Conservation (phyloP, 2,329 filamentous ascomycete species). For the Pestalotiopsis sp. region DNA sequence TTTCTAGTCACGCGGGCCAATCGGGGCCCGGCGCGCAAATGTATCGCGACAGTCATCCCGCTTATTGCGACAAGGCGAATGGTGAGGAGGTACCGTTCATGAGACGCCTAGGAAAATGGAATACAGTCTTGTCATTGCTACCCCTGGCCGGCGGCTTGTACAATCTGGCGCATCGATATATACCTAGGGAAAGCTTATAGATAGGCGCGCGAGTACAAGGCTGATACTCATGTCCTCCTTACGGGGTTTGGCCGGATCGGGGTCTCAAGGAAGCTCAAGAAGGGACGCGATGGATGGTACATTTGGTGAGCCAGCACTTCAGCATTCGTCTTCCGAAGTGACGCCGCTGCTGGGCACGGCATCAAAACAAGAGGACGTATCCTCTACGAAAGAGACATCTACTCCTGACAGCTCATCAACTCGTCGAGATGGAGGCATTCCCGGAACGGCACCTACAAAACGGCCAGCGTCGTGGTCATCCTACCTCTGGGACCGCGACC, state of each 20-base stretch:
- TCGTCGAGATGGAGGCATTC: background rate
- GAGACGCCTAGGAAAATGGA: background rate
- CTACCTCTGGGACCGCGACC: conserved; percentile 27
- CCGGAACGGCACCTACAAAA: background rate
- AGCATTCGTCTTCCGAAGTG: conserved; percentile 10
- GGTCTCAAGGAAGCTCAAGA: background rate
- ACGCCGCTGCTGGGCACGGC: conserved; percentile 9
- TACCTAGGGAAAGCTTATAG: background rate
- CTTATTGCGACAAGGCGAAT: background rate
- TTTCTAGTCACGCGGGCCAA: background rate
- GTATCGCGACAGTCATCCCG: conserved; percentile 3
- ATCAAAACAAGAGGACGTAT: background rate
- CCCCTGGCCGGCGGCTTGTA: background rate
- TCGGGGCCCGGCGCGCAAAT: background rate
- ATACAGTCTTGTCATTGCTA: background rate
- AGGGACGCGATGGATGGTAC: background rate
- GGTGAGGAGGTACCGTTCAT: background rate
- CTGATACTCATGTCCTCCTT: background rate
- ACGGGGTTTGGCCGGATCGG: background rate
- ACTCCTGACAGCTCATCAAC: background rate
- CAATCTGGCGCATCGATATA: background rate
- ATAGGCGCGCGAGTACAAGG: background rate
- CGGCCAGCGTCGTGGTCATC: conserved; percentile 26
- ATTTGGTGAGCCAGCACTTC: background rate
- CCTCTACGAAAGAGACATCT: background rate